These are phyloP conservation scores for Acanthamoeba lenticulata DNA, from an alignment of 208 protist species.

Conservation along the genomic window DNA sequence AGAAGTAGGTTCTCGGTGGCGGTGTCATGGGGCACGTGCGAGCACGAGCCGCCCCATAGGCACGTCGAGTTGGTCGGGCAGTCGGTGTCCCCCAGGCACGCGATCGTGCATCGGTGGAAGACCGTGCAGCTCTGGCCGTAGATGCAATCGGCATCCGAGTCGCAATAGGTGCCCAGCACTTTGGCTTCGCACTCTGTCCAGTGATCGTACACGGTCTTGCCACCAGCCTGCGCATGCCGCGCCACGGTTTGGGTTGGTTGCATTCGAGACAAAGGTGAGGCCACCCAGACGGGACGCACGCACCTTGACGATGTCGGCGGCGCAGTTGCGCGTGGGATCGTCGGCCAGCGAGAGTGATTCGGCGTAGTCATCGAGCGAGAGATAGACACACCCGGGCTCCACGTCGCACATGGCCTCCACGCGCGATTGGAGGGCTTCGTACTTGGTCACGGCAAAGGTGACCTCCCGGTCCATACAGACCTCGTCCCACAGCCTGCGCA, in stretches of 20 bases:
- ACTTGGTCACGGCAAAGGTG: not conserved
- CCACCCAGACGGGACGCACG: too few species aligned
- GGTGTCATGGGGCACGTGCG: not conserved
- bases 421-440: not conserved
- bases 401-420: not conserved
- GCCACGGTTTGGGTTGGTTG: too few species aligned
- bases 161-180: not conserved
- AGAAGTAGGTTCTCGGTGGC: not conserved
- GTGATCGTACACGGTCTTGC: not conserved
- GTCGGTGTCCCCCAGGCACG: not conserved
- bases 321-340: constrained; percentile 17
- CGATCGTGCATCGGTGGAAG: not conserved
- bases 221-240: not conserved
- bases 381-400: not conserved
- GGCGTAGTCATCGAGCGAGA: not conserved
- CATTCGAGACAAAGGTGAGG: too few species aligned
- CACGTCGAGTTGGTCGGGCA: constrained; percentile 8
- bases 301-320: not conserved
- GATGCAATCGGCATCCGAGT: not conserved
- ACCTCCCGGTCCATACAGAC: not conserved
- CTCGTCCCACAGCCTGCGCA: not conserved
- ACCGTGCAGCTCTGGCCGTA: not conserved
- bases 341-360: not conserved
- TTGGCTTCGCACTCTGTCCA: not conserved
- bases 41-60: not conserved